Base-by-base conservation (phyloP, 495 filamentous ascomycete species). In the Lichenothelia convexa region DNA sequence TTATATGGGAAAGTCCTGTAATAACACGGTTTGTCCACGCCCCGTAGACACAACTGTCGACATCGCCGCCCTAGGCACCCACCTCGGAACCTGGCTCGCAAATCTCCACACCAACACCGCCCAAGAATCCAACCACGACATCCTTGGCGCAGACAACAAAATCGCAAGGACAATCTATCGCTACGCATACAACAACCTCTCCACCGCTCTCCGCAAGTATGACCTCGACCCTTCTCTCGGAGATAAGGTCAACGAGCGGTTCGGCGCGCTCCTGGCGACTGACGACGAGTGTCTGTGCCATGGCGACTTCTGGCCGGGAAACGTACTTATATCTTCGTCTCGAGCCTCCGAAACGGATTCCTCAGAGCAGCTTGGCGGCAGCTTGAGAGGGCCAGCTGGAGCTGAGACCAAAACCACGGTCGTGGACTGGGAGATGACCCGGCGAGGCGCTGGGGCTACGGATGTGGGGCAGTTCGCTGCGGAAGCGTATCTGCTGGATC, bases 401-500 rank as follows among this genome's bases (percentile, higher is more conserved):
- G 18, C 18, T 21, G 9, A 35, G 4, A 11, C 38, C 15, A 3
- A 12, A 12, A 24, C 57, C 19, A 57, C 38, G 7, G 38, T 60
- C 22, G 48, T 57, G 17, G 57, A 60, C 32, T 60, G 52, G 57
- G 54, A 59, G 42, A 54, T 58, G 36, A 42, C 43, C 18, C 38
- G 57, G 5, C 40, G 52, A 18, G 57, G 57, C 1, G 43, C 33
- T 21, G 45, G 46, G 17, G 57, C 52, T 11, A 55, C 48, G 23
- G 57, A 60, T 38, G 43, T 59, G 6, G 57, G 42, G 18, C 57
- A 56, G 27, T 60, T 60, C 34, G 50, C 50, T 6, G 53, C 54
- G 9, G 57, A 58, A 37, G 52, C 57, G 11, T 56, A 42, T 16
- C 41, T 58, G 12, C 36, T 60, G 1, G 57, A 60, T 41, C 41